Evolutionary conservation across 1,139 yeast species (phyloP).

Genomic region (Candida mesenterica): DNA sequence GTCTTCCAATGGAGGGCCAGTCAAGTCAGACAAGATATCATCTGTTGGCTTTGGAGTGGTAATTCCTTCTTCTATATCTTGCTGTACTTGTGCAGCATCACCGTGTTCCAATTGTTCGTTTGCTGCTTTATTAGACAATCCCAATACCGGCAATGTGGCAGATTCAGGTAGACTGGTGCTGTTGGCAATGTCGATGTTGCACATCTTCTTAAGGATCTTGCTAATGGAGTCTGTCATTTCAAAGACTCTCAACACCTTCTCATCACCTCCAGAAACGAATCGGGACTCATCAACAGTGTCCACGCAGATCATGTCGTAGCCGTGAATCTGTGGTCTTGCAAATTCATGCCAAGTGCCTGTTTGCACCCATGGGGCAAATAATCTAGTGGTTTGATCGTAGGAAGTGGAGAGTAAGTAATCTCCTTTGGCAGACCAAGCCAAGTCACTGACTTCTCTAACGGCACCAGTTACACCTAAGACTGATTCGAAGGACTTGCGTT

Average conservation of each 20-base stretch:
- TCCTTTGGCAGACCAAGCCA: constrained; percentile 74
- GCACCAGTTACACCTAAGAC: constrained; percentile 74
- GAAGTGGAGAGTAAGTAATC: constrained; percentile 72
- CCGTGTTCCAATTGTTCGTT: constrained; percentile 46
- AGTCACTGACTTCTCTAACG: constrained; percentile 68
- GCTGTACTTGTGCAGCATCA: constrained; percentile 34
- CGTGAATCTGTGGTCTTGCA: constrained; percentile 97
- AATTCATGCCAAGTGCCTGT: constrained; percentile 75
- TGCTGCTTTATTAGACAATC: constrained; percentile 89
- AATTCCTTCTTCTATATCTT: constrained; percentile 35
- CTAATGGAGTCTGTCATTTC: constrained; percentile 86
- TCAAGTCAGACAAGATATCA: constrained; percentile 45
- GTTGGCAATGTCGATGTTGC: constrained; percentile 38
- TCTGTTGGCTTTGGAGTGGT: constrained; percentile 35
- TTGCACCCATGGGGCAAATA: constrained; percentile 64
- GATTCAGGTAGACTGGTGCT: constrained; percentile 56
- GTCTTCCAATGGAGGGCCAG: constrained; percentile 79
- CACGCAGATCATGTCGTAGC: constrained; percentile 92
- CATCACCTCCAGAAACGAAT: constrained; percentile 95
- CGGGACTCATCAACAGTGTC: constrained; percentile 57
- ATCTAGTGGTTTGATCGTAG: constrained; percentile 88
- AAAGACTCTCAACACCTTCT: constrained; percentile 85
- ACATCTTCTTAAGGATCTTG: constrained; percentile 52
- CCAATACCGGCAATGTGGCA: constrained; percentile 90
- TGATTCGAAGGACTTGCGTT: constrained; percentile 46